Conservation (phyloP, 345 rosid species). For the Ceriops tagal region DNA sequence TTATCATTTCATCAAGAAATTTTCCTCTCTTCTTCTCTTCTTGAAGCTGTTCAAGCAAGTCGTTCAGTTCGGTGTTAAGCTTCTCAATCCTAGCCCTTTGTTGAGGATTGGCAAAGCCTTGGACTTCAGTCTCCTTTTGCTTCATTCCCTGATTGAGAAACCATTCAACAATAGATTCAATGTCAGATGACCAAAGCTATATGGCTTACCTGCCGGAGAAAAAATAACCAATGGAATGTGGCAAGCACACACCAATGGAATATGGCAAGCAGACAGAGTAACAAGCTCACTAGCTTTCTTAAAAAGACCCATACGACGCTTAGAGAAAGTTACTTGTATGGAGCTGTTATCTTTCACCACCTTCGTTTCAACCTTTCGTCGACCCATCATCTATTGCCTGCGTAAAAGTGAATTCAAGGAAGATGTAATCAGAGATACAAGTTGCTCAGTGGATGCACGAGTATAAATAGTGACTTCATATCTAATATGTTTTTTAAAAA, state of each 20-base stretch:
- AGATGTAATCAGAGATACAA: background rate
- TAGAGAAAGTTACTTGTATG: slow-evolving; percentile 19
- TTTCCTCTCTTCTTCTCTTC: slow-evolving; percentile 19
- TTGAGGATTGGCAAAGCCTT: background rate
- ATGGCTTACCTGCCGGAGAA: slow-evolving; percentile 22
- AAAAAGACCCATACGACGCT: slow-evolving; percentile 19
- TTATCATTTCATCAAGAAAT: background rate
- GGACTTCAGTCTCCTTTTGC: background rate
- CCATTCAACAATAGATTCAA: background rate
- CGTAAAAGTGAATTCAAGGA: too few relatives aligned
- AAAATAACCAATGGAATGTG: slow-evolving; percentile 10
- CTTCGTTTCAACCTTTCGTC: slow-evolving; percentile 21
- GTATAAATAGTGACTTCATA: background rate
- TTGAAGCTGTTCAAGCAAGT: slow-evolving; percentile 8
- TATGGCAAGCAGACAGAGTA: slow-evolving; percentile 9
- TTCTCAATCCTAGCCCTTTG: slow-evolving; percentile 1
- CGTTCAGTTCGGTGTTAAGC: slow-evolving; percentile 7
- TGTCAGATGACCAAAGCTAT: slow-evolving; percentile 14
- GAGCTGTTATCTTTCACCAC: slow-evolving; percentile 19
- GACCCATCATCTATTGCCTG: slow-evolving; percentile 2
- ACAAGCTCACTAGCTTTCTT: slow-evolving; percentile 26
- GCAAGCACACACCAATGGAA: slow-evolving; percentile 12
- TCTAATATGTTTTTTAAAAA: too few relatives aligned
- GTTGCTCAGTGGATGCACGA: background rate
- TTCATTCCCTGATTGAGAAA: slow-evolving; percentile 13